Conservation (phyloP, 192 early-diverging fungal genomes). For the Coemansia sp. region DNA sequence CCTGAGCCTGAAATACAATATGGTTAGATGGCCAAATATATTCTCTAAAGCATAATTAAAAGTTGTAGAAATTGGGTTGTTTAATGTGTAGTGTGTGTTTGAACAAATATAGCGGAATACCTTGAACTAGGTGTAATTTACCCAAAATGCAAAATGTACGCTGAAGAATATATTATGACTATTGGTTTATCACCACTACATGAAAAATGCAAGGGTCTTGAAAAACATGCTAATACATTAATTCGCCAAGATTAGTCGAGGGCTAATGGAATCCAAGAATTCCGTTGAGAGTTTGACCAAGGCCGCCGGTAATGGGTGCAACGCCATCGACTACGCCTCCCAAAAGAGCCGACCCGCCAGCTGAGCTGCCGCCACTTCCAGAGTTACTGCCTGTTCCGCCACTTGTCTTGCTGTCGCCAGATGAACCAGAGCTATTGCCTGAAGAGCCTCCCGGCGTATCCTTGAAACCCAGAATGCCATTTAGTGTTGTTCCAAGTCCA, state of each 20-base stretch:
- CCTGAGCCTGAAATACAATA: not conserved
- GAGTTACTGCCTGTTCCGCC: not conserved
- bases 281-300: constrained; percentile 9
- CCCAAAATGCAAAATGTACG: too few relatives aligned
- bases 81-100: too few relatives aligned
- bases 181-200: too few relatives aligned
- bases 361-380: not conserved
- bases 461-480: not conserved
- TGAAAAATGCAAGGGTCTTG: too few relatives aligned
- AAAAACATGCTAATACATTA: not conserved
- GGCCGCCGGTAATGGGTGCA: constrained; percentile 20
- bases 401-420: not conserved
- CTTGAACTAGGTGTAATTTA: too few relatives aligned
- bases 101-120: too few relatives aligned
- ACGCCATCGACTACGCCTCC: constrained; percentile 19
- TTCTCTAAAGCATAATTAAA: too few relatives aligned
- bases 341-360: constrained; percentile 7
- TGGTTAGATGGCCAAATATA: too few relatives aligned
- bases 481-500: not conserved
- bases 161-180: too few relatives aligned
- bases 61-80: too few relatives aligned
- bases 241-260: not conserved
- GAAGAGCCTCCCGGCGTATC: not conserved
- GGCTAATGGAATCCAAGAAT: constrained; percentile 9
- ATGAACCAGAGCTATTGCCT: not conserved